Conservation (phyloP, 345 rosid genomes). For the Linum trigynum region DNA sequence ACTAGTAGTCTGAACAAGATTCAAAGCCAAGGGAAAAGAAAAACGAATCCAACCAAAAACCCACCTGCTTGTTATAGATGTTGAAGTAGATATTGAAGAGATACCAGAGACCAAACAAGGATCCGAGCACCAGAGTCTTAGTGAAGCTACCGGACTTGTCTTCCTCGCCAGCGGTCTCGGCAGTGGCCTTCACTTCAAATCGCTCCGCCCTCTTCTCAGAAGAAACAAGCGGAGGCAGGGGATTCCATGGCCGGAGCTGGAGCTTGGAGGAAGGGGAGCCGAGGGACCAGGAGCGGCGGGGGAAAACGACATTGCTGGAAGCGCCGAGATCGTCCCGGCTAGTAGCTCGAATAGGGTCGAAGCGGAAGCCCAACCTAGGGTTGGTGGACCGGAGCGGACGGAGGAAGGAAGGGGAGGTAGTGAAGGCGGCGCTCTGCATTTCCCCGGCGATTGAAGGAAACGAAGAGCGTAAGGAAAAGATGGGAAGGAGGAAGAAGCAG, state of each 20-base stretch:
- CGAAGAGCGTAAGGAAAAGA: too few relatives aligned
- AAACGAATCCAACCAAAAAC: not conserved
- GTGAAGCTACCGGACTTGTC: slow-evolving; percentile 30
- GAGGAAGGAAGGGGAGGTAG: slow-evolving; percentile 22
- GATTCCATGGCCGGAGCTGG: slow-evolving; percentile 52
- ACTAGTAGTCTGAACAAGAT: too few relatives aligned
- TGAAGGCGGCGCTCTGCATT: slow-evolving; percentile 66
- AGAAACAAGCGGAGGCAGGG: slow-evolving; percentile 23
- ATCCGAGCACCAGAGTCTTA: slow-evolving; percentile 58
- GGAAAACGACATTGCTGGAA: slow-evolving; percentile 38
- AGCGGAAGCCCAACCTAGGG: slow-evolving; percentile 10
- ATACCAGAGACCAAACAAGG: slow-evolving; percentile 78
- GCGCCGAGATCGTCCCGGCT: slow-evolving; percentile 20
- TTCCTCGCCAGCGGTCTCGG: slow-evolving; percentile 45
- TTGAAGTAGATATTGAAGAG: slow-evolving; percentile 98
- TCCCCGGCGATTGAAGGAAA: slow-evolving; percentile 20
- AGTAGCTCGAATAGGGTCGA: slow-evolving; percentile 31
- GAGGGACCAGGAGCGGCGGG: slow-evolving; percentile 59
- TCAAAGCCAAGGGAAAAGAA: too few relatives aligned
- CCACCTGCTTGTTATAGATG: slow-evolving; percentile 96
- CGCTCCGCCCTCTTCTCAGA: slow-evolving; percentile 2
- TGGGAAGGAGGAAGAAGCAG: not conserved
- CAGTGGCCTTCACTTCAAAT: slow-evolving; percentile 44
- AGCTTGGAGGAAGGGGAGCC: slow-evolving; percentile 21
- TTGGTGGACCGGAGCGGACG: slow-evolving; percentile 19